Evolutionary conservation across 768 basidiomycete genomes (phyloP), one percentile per base, ranked within the genome.

Genomic region (Auriscalpium vulgare): DNA sequence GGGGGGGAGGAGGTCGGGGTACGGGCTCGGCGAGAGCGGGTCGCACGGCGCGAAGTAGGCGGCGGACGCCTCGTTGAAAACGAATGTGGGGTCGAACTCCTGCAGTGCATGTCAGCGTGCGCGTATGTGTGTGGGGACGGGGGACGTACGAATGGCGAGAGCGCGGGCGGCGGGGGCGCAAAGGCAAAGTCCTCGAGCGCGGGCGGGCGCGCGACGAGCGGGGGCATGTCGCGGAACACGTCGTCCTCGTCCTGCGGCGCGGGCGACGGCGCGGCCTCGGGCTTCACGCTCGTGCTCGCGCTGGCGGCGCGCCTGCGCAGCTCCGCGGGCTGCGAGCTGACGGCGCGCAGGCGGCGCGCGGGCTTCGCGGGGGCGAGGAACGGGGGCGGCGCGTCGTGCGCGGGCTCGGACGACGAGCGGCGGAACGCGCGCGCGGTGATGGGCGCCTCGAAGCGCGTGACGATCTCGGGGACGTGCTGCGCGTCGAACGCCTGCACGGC

Each of bases 401-500:
- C 79, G 46, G 61, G 61, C 51, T 62, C 59, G 6, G 85, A 87
- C 10, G 84, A 85, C 23, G 84, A 85, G 37, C 87, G 81, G 45
- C 80, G 78, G 72, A 81, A 90, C 47, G 78, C 74, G 52, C 80
- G 76, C n/a, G 83, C 86, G 1, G 87, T 88, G 43, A 88, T 79
- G 44, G 87, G 87, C 1, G 78, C 75, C 67, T 88, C 85, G 66
- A 88, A 88, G 52, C 85, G 77, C 10, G 87, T 87, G 45, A 86
- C 75, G 63, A 88, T 72, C 67, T 83, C 77, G 10, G 84, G 68
- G 68, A 85, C 61, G 54, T 78, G 77, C 17, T 71, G 69, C 56
- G 72, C 71, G 63, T 79, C 76, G 63, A 79, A 72, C 56, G 71
- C 71, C 49, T 68, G 59, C 50, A 73, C 65, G 14, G 69, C 71